Evolutionary conservation across 805 yeast species (phyloP), one percentile per base, ranked within the genome.

Genomic region (Cyberlindnera maritima): DNA sequence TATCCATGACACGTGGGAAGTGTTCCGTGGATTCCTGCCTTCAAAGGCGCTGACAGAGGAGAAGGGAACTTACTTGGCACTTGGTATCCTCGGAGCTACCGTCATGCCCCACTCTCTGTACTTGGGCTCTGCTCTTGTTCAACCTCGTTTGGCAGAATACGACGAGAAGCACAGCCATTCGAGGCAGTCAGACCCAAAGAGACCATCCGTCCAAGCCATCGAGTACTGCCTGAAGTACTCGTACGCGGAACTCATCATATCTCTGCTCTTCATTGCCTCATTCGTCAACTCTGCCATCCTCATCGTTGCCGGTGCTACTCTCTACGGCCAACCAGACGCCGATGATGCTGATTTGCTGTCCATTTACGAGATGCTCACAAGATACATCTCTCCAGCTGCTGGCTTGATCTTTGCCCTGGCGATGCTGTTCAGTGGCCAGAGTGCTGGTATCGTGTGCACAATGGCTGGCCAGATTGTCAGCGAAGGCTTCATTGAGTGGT

Each of bases 381-480:
- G 73, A 26, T 87, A 86, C 58, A 73, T 90, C 34, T 86, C 96
- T 1, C 85, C 87, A 14, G 80, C 90, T 6, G 97, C 97, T 0
- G 97, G 96, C 6, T 70, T 87, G 10, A 83, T 90, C 0, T 90
- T 91, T 71, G 97, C 96, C 0, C 66, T 89, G 41, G 97, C 97
- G 1, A 77, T 90, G 66, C 70, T 90, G 39, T 90, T 87, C 62
- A 83, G 92, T 13, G 97, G 97, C n/a, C 92, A 90, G 61, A 84
- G 94, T 58, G 97, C 97, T 2, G 97, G 97, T 36, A 87, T 92
- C 34, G 96, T 90, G 17, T 90, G 96, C 61, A 91, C 97, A 0
- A 75, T 91, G 58, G 91, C 97, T 2, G 96, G 97, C 32, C 97
- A 90, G 63, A 88, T 88, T 81, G 95, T 90, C 9, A 81, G 88